Conservation (phyloP, 2,329 filamentous ascomycete species). For the Ophiostoma sp. region DNA sequence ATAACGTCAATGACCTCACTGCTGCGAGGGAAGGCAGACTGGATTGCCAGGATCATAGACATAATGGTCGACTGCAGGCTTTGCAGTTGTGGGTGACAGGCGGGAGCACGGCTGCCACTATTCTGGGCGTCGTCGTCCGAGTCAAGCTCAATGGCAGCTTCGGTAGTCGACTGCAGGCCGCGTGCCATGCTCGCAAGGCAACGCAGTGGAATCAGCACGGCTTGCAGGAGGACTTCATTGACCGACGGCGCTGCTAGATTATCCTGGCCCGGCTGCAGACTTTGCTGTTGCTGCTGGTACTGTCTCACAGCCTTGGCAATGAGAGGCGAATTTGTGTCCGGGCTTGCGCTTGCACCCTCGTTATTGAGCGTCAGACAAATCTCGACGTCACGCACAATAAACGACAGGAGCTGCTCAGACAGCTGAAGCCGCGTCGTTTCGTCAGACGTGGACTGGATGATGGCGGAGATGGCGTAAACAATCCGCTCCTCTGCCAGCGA, state of each 20-base stretch:
- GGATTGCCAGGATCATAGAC: slow-evolving; percentile 44
- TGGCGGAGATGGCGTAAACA: slow-evolving; percentile 66
- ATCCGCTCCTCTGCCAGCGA: slow-evolving; percentile 67
- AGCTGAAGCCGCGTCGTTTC: slow-evolving; percentile 50
- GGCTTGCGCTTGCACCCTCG: slow-evolving; percentile 25
- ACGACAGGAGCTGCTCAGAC: slow-evolving; percentile 54
- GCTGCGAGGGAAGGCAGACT: slow-evolving; percentile 50
- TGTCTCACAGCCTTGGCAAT: slow-evolving; percentile 28
- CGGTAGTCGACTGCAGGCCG: slow-evolving; percentile 63
- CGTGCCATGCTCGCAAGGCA: slow-evolving; percentile 67
- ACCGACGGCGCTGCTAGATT: slow-evolving; percentile 28
- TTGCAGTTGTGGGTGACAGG: slow-evolving; percentile 28
- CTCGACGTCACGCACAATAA: slow-evolving; percentile 59
- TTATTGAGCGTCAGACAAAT: slow-evolving; percentile 37
- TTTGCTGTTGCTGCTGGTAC: slow-evolving; percentile 23
- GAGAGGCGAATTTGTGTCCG: slow-evolving; percentile 23
- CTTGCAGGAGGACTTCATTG: slow-evolving; percentile 45
- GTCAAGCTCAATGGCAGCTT: slow-evolving; percentile 53
- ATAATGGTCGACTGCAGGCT: slow-evolving; percentile 46
- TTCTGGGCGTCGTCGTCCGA: slow-evolving; percentile 45
- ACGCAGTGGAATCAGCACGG: slow-evolving; percentile 54
- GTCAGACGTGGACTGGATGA: slow-evolving; percentile 65
- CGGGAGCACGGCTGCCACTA: background rate
- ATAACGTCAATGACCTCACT: slow-evolving; percentile 66
- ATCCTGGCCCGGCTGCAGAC: background rate